A percentile compares a stretch with the other conserved stretches of the same genome.
These are phyloP conservation scores for Dendrocalamus latiflorus DNA, from an alignment of 202 grass and related monocot species.

Conservation along the genomic window DNA sequence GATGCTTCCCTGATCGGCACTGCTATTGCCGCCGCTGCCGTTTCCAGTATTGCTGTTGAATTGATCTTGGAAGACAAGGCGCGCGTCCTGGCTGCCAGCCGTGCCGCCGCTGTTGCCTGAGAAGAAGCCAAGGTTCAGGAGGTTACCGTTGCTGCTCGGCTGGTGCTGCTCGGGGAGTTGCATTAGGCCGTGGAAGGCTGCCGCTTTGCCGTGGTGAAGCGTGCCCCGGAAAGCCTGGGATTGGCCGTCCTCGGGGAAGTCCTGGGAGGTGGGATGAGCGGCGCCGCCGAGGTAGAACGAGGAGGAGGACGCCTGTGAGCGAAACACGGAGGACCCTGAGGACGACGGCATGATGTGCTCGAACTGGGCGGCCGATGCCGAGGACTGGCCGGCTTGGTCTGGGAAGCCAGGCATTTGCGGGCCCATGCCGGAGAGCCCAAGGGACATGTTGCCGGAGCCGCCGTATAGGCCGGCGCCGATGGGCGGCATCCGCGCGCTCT, in stretches of 20 bases:
- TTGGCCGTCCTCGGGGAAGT: conserved; percentile 45
- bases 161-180: conserved; percentile 66
- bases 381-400: conserved; percentile 37
- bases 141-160: conserved; percentile 24
- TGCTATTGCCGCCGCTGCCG: not conserved
- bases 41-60: conserved; percentile 24
- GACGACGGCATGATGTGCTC: conserved; percentile 37
- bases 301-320: conserved; percentile 19
- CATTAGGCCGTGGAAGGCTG: conserved; percentile 66
- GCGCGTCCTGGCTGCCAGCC: conserved; percentile 29
- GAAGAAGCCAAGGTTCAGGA: conserved; percentile 83
- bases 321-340: conserved; percentile 39
- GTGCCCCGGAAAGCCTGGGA: conserved; percentile 30
- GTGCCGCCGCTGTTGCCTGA: conserved; percentile 25
- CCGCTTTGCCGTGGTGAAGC: conserved; percentile 61
- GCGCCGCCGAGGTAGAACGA: conserved; percentile 46
- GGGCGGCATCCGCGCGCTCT: conserved; percentile 54
- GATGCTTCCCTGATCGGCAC: conserved; percentile 2
- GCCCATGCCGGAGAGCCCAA: conserved; percentile 40
- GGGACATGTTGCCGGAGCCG: conserved; percentile 45
- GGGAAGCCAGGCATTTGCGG: conserved; percentile 38
- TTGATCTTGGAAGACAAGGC: conserved; percentile 53
- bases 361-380: conserved; percentile 39
- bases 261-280: conserved; percentile 7
- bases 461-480: conserved; percentile 40